A percentile compares a stretch with the other conserved stretches of the same genome.
Conservation (phyloP, 306 rosid genomes). For the Casuarina cunninghamiana region DNA sequence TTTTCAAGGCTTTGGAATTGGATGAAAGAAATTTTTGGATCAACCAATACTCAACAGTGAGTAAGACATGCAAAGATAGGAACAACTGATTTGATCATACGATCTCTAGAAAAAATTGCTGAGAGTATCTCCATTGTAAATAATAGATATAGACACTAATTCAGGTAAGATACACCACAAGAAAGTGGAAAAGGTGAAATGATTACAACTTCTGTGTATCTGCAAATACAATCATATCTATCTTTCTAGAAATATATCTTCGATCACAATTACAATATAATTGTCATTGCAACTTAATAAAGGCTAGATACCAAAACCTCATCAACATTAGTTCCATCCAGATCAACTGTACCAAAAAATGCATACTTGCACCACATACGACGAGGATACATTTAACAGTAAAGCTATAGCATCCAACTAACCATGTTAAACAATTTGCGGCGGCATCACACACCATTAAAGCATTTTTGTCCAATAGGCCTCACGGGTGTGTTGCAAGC, state of each 20-base stretch:
- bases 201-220: neutral
- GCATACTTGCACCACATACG: no score
- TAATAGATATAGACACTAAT: neutral
- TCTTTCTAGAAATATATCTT: neutral
- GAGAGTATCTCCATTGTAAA: neutral
- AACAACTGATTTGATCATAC: neutral
- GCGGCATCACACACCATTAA: neutral
- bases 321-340: neutral
- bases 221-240: neutral
- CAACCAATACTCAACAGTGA: slow-evolving; percentile 14
- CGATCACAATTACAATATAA: neutral
- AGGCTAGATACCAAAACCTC: neutral
- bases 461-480: neutral
- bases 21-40: slow-evolving; percentile 33
- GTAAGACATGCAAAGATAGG: neutral
- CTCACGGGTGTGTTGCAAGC: neutral
- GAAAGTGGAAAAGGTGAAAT: neutral
- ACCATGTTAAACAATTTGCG: neutral
- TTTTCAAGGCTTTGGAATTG: slow-evolving; percentile 51
- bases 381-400: neutral
- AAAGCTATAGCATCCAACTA: neutral
- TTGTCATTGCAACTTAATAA: neutral
- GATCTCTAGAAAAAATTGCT: neutral
- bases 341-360: no score
- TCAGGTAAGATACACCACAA: neutral